These are phyloP conservation scores for Marasmius fiardii DNA, from an alignment of 1,284 basidiomycete genomes.

Conservation along the genomic window DNA sequence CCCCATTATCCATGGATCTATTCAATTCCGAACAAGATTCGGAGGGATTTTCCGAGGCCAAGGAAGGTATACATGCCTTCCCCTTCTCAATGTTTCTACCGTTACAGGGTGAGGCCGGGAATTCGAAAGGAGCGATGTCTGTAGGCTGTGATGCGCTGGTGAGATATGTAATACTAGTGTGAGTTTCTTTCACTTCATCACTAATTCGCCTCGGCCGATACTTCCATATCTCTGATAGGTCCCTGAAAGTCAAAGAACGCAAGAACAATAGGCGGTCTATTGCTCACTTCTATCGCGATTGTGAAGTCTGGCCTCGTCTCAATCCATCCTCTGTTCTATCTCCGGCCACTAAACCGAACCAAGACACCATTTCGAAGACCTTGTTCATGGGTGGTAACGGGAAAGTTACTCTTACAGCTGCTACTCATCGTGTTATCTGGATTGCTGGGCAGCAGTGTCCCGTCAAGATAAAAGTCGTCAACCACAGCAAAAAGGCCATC, in stretches of 20 bases:
- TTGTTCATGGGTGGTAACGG: conserved; percentile 65
- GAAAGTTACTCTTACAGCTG: conserved; percentile 71
- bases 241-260: conserved; percentile 78
- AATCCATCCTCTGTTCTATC: conserved; percentile 66
- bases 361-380: conserved; percentile 55
- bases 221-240: conserved; percentile 35
- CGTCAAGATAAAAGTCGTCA: conserved; percentile 69
- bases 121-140: conserved; percentile 67
- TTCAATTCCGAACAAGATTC: conserved; percentile 56
- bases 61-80: conserved; percentile 69
- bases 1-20: conserved; percentile 40
- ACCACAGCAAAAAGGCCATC: conserved; percentile 73
- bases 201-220: conserved; percentile 1
- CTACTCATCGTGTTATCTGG: conserved; percentile 78
- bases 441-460: conserved; percentile 83
- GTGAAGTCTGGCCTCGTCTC: conserved; percentile 81
- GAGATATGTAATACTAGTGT: conserved; percentile 84
- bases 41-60: conserved; percentile 70
- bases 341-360: conserved; percentile 59
- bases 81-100: conserved; percentile 83
- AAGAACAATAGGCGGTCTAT: conserved; percentile 66
- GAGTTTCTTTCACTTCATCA: conserved; percentile 26
- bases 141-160: conserved; percentile 62
- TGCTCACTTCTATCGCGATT: conserved; percentile 89
- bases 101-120: conserved; percentile 52